Evolutionary conservation across 441 rosid genomes (phyloP), one percentile per base, ranked within the genome.

Genomic region (Populus hybrid): DNA sequence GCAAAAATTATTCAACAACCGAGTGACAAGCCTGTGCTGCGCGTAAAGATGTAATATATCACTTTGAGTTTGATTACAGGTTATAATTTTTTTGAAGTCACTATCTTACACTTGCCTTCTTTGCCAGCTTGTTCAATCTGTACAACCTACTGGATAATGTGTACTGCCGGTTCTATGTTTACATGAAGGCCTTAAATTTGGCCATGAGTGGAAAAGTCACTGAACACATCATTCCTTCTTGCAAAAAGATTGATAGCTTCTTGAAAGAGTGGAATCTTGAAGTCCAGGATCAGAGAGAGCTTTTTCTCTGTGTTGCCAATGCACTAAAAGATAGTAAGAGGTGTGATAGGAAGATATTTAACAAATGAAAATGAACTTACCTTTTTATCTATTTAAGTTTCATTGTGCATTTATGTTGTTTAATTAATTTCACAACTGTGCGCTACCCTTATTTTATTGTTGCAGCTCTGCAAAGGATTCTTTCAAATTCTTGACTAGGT

Each of bases 261-360:
- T 85, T 97, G 90, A 97, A 97, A 85, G 99, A 94, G 82, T 97
- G 99, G 98, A 92, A 85, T 87, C 83, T 97, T 79, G 95, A 86
- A 57, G 79, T 86, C 79, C 84, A 87, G 81, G 98, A 97, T 79
- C 93, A 89, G 81, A 89, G 99, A 78, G 90, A 87, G 82, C 94
- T 97, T 82, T 94, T 88, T 80, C 95, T 93, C 74, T 75, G 84
- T 76, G 82, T 94, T 77, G 88, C 98, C 73, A 91, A 90, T 76
- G 97, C 83, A 28, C 86, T 90, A 66, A 89, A 81, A 84, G 99
- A 97, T 84, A 88, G 75, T 81, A 93, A 89, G 88, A 91, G 98
- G 99, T 93, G 66, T n/a, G 10, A 9, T 66, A 75, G 23, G 53
- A 66, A 26, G 57, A 10, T 19, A 53, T 19, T 70, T 9, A n/a